phyloP scores from a whole-genome alignment of 768 basidiomycete genomes.

The Lactifluus volemus region DNA sequence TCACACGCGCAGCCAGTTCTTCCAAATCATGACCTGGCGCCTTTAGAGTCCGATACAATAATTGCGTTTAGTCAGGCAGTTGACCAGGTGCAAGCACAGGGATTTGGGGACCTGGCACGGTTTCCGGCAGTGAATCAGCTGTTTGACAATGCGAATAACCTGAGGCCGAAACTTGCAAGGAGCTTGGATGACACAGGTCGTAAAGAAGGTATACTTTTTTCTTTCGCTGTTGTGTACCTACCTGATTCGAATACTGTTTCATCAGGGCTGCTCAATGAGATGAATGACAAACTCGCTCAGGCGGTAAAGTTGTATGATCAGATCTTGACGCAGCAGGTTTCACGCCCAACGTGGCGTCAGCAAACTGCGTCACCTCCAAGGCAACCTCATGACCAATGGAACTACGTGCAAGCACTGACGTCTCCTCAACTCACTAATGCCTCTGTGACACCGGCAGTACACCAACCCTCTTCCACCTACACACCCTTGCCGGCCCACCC shows the following conservation, averaged over 20 bases:
- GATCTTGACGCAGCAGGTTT: constrained; percentile 74
- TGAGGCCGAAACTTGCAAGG: constrained; percentile 76
- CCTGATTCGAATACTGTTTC: neutral
- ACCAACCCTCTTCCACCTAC: constrained; percentile 7
- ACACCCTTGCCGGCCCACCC: constrained; percentile 5
- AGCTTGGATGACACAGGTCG: constrained; percentile 76
- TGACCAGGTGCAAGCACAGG: constrained; percentile 72
- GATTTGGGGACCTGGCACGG: constrained; percentile 66
- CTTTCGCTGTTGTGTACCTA: neutral
- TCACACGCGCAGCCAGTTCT: constrained; percentile 41
- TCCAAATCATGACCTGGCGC: constrained; percentile 73
- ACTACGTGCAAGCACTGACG: neutral
- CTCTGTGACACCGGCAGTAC: neutral
- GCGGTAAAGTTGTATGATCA: constrained; percentile 90
- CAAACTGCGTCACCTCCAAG: neutral
- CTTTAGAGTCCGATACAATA: constrained; percentile 77
- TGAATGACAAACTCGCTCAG: constrained; percentile 90
- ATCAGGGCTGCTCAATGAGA: constrained; percentile 78
- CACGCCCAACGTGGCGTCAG: constrained; percentile 45
- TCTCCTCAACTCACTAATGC: neutral
- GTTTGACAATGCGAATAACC: constrained; percentile 70
- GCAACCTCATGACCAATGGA: constrained; percentile 13
- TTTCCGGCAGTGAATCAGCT: constrained; percentile 81
- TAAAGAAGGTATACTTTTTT: constrained; percentile 62
- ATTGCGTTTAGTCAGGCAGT: constrained; percentile 87